These are phyloP conservation scores for Bipolaris oryzae DNA, from an alignment of 2,329 filamentous ascomycete species.

Conservation along the genomic window DNA sequence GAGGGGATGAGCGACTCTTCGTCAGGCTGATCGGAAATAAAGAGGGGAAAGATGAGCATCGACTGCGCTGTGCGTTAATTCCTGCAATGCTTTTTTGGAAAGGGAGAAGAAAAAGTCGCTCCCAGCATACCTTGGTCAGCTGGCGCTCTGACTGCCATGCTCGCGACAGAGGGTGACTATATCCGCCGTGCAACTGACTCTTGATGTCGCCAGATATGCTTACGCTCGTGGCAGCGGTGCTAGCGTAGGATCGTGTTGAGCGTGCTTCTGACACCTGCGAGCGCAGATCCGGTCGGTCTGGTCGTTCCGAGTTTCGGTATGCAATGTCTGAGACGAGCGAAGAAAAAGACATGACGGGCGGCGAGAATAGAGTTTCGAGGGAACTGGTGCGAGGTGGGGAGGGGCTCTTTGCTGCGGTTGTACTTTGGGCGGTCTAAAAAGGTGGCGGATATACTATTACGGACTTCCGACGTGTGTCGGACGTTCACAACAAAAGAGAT, in stretches of 20 bases:
- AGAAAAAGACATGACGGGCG: conserved; percentile 56
- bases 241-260: conserved; percentile 57
- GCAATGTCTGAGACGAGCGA: conserved; percentile 59
- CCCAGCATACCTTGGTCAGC: conserved; percentile 54
- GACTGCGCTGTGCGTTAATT: conserved; percentile 63
- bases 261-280: conserved; percentile 55
- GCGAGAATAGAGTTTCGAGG: background rate
- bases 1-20: conserved; percentile 91
- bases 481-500: conserved; percentile 4
- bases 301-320: conserved; percentile 52
- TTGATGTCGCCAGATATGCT: conserved; percentile 59
- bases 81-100: background rate
- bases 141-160: conserved; percentile 61
- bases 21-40: conserved; percentile 92
- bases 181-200: conserved; percentile 59
- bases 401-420: conserved; percentile 5
- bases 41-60: conserved; percentile 98
- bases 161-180: conserved; percentile 58
- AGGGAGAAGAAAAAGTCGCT: conserved; percentile 1
- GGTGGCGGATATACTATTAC: conserved; percentile 16
- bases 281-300: conserved; percentile 49
- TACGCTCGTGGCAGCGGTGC: conserved; percentile 59
- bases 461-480: conserved; percentile 16
- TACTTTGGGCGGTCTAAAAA: conserved; percentile 4
- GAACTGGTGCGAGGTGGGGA: conserved; percentile 1